A percentile compares a stretch with the other conserved stretches of the same genome.
phyloP scores from a whole-genome alignment of 768 basidiomycete genomes.

The Gyrodon lividus region DNA sequence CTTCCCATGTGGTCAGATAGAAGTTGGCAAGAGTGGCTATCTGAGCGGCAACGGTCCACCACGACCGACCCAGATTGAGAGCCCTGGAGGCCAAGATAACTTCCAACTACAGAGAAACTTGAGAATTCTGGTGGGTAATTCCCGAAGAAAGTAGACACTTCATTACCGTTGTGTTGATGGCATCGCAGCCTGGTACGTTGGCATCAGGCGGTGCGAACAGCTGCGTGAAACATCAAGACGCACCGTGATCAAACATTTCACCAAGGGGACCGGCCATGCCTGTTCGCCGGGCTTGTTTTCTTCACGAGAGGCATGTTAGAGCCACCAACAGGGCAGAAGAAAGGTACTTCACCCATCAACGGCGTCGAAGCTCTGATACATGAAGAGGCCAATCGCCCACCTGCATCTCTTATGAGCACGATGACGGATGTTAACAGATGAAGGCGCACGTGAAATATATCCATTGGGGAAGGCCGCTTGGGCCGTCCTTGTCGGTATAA shows the following conservation, averaged over 20 bases:
- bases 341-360: slow-evolving; percentile 71
- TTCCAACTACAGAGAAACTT: slow-evolving; percentile 62
- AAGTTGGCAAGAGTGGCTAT: slow-evolving; percentile 66
- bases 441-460: slow-evolving; percentile 80
- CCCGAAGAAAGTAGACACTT: not conserved
- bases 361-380: slow-evolving; percentile 88
- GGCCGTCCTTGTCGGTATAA: slow-evolving; percentile 64
- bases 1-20: slow-evolving; percentile 75
- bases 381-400: slow-evolving; percentile 85
- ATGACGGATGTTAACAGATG: not conserved
- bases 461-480: slow-evolving; percentile 71
- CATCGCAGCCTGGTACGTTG: slow-evolving; percentile 70
- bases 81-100: slow-evolving; percentile 80
- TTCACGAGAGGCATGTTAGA: slow-evolving; percentile 26
- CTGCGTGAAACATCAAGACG: slow-evolving; percentile 10
- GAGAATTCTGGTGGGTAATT: not conserved
- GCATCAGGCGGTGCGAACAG: not conserved
- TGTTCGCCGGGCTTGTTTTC: slow-evolving; percentile 93
- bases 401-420: slow-evolving; percentile 37
- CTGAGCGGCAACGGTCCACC: slow-evolving; percentile 95
- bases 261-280: slow-evolving; percentile 98
- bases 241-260: slow-evolving; percentile 98
- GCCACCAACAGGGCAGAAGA: slow-evolving; percentile 14
- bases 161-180: slow-evolving; percentile 88
- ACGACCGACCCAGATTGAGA: slow-evolving; percentile 87